Base-by-base conservation (phyloP, 2,329 filamentous ascomycete species). In the Colletotrichum gigasporum region DNA sequence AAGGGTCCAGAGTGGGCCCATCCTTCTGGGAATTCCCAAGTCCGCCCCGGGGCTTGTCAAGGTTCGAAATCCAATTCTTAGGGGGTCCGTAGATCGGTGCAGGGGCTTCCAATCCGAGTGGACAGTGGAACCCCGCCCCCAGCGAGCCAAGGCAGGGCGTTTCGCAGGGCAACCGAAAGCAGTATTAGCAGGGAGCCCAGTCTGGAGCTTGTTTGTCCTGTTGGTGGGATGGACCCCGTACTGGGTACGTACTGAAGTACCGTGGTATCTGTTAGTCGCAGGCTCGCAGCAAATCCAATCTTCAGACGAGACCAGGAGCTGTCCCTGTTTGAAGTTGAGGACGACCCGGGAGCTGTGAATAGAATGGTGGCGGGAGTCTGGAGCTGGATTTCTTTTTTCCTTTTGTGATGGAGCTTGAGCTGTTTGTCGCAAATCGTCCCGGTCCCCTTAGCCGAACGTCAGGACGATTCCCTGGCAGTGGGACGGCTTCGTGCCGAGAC, bases 151-250 rank as follows among this genome's bases (percentile, higher is more conserved):
- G 62, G 55, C 41, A 64, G 26, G 62, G 50, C 42, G 57, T 65
- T 65, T 62, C 48, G 50, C 56, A 55, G 41, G 56, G 57, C 56
- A 64, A 64, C 62, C 57, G 56, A 48, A 65, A 62, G 39, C 62
- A 62, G 41, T 20, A 48, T 48, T 53, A 28, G 30, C 24, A 35
- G 48, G 34, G 41, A 32, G 32, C 20, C 6, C 37, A 42, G 20
- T 50, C 55, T 48, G 26, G 47, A 59, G 47, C 55, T 60, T 53
- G 60, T 60, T 60, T 53, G 47, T 16, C 22, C 16, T 12, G 24
- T 14, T 37, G n/a, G 34, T 37, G 10, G 28, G 18, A 16, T 16
- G 3, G 16, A n/a, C 44, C 22, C 3, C 9, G 26, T 54, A n/a
- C 42, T 42, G 16, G 16, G 20, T 48, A 52, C 42, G 28, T 54